Evolutionary conservation across 2,329 filamentous ascomycete genomes (phyloP), one percentile per base, ranked within the genome.

Genomic region (Tympanopsis confertula): DNA sequence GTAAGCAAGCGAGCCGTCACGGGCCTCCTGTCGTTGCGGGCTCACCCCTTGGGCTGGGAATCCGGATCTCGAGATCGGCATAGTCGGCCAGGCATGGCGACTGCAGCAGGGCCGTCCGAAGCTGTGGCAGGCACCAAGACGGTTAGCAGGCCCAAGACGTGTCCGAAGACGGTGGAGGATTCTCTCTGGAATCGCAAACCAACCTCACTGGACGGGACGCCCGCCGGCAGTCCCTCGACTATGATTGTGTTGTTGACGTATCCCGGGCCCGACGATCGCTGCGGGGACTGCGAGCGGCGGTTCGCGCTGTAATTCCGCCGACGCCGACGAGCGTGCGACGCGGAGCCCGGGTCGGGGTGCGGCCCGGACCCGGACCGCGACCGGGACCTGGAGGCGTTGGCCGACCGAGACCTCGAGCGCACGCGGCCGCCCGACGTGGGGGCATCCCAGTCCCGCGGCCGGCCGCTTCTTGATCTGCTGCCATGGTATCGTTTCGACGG

Each of bases 151-250:
- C 10, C 15, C 13, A 12, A 24, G 7, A 32, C n/a, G 29, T 3
- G 5, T 12, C 4, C 30, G 19, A 37, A 24, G 10, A 38, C n/a
- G 7, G 20, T 20, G 36, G 13, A 7, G 13, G 38, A 41, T 24
- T 12, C 29, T 15, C 17, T 20, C 32, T 24, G 4, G 35, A 19
- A 3, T 24, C n/a, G 12, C n/a, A 40, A 46, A 54, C 66, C 55
- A 63, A 74, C 69, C 57, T 72, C 66, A 51, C 61, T 59, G 52
- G 67, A 58, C 41, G 65, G 64, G 41, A 71, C 57, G 39, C 63
- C 62, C 40, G 57, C 50, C 20, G 69, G 66, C 39, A 75, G 47
- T 38, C 69, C 69, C 47, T 76, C 71, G 32, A 76, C 56, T 38
- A 75, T 71, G 37, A 75, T 58, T 22, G 66, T 71, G 43, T 69